These are phyloP conservation scores for Mycena latifolia DNA, from an alignment of 768 basidiomycete species.

Conservation along the genomic window DNA sequence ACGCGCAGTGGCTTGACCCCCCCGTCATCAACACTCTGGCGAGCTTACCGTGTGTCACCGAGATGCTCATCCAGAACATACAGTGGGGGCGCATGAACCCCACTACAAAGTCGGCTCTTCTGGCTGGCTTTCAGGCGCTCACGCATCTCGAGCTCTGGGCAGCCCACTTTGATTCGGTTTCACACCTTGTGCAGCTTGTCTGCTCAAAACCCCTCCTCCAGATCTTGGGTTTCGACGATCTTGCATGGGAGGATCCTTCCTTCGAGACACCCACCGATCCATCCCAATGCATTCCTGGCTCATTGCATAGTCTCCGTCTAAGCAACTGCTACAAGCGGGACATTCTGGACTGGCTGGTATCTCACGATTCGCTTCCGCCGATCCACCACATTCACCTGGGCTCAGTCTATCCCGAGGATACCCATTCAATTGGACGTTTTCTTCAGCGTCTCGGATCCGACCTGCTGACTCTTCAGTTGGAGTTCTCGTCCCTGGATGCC, in stretches of 20 bases:
- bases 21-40: constrained; percentile 23
- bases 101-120: constrained; percentile 11
- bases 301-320: constrained; percentile 27
- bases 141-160: constrained; percentile 31
- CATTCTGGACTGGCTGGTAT: constrained; percentile 32
- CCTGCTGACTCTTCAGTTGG: constrained; percentile 28
- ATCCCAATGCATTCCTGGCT: background rate
- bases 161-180: constrained; percentile 29
- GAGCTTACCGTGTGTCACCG: constrained; percentile 22
- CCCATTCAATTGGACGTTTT: constrained; percentile 32
- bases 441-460: constrained; percentile 25
- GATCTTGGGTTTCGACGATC: constrained; percentile 28
- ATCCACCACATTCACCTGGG: constrained; percentile 32
- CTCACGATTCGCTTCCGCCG: constrained; percentile 18
- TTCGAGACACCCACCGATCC: constrained; percentile 7
- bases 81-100: constrained; percentile 31
- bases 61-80: constrained; percentile 28
- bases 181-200: constrained; percentile 29
- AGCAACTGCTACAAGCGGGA: constrained; percentile 36
- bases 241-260: constrained; percentile 31
- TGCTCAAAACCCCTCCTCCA: constrained; percentile 34
- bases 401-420: constrained; percentile 29
- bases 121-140: constrained; percentile 21
- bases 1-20: constrained; percentile 32
- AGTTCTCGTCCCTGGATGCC: constrained; percentile 35